Evolutionary conservation across 495 filamentous ascomycete genomes (phyloP).

Genomic region (Penicillium diatomitis): DNA sequence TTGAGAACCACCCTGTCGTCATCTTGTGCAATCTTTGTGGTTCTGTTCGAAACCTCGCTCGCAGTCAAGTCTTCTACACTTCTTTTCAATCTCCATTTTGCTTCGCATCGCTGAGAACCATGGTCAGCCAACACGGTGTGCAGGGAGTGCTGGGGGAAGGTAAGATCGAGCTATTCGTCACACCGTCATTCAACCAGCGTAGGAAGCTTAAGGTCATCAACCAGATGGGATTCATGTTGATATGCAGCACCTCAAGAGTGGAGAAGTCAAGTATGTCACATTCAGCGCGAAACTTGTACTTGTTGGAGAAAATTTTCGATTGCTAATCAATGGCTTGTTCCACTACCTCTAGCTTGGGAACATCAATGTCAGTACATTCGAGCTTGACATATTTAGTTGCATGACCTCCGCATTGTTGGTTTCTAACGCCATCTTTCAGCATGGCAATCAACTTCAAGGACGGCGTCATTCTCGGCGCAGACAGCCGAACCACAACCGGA

Average conservation of each 20-base stretch:
- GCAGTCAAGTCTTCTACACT: constrained; percentile 2
- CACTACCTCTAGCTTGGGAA: constrained; percentile 62
- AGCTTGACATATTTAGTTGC: constrained; percentile 12
- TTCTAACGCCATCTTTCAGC: constrained; percentile 19
- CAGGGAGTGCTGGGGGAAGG: constrained; percentile 68
- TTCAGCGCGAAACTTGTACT: too few relatives aligned
- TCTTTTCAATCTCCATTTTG: constrained; percentile 1
- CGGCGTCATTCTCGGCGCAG: constrained; percentile 91
- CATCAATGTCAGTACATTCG: constrained; percentile 72
- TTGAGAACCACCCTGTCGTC: constrained; percentile 10
- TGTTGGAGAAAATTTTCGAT: too few relatives aligned
- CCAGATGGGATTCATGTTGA: constrained; percentile 98
- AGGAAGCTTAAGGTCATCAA: constrained; percentile 15
- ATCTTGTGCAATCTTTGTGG: background rate
- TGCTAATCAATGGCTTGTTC: background rate
- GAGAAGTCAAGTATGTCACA: constrained; percentile 74
- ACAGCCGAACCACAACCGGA: constrained; percentile 97
- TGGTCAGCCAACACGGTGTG: constrained; percentile 40
- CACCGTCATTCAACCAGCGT: constrained; percentile 1
- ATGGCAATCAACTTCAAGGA: constrained; percentile 92
- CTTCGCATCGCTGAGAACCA: constrained; percentile 15
- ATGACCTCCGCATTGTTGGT: background rate
- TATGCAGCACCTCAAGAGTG: constrained; percentile 90
- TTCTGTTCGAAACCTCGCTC: constrained; percentile 8
- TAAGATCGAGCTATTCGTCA: constrained; percentile 28